Evolutionary conservation across 805 yeast genomes (phyloP), one percentile per base, ranked within the genome.

Genomic region (Isabelozyma pseudorhagii): DNA sequence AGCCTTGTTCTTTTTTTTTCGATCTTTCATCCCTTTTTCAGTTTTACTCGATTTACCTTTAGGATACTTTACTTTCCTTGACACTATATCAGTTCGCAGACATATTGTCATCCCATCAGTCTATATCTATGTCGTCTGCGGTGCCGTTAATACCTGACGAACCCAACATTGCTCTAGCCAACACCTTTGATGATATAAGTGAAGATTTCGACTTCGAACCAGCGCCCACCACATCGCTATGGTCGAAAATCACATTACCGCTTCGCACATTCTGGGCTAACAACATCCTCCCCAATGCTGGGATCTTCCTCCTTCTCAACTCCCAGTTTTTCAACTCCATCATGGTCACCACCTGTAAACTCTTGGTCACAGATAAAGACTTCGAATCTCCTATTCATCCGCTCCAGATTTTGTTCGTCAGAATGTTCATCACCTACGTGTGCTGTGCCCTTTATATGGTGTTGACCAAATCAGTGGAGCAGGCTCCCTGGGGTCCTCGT

Each of bases 251-350:
- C 36, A 31, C 36, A 1, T 31, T 13, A 4, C 36, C 36, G 10
- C 4, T 31, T 8, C 36, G 36, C 5, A 10, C 36, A 4, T 31
- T 31, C n/a, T 31, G 36, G 36, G 36, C 36, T 31, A 31, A 31
- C 36, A 31, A 13, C n/a, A 3, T 31, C 10, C 36, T 31, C 36
- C 36, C 36, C 36, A 31, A 31, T 31, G 36, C 36, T 31, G 96
- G 96, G 0, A 65, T 87, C 21, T 60, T 79, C 6, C 71, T 86
- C 21, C 69, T 86, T 25, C 64, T 87, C 6, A 47, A 79, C 9
- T 79, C 92, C 3, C 93, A 87, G 61, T 73, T 88, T 46, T 86
- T 86, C 74, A 88, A 87, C 62, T 82, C 92, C 2, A 62, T 84
- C 27, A 89, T 89, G 96, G 78, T 85, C 5, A 78, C 85, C 6